Conservation (phyloP, 2,329 filamentous ascomycete species). For the Colletotrichum caudatum region DNA sequence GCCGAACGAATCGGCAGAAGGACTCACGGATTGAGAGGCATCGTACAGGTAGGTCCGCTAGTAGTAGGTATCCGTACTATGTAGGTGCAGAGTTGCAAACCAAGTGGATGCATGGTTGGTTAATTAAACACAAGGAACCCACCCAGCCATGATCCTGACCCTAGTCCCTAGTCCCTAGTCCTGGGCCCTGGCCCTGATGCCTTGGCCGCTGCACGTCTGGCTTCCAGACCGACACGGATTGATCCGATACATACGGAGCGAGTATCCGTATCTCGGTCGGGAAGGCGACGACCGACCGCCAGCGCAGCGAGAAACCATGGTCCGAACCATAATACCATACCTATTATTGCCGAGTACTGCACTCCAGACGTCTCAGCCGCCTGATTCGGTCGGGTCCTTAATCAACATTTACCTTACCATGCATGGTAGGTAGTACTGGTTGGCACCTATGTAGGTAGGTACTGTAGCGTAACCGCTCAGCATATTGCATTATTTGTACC, state of each 20-base stretch:
- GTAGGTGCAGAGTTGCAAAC: conserved; percentile 31
- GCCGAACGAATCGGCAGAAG: conserved; percentile 40
- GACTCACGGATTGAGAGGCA: neutral
- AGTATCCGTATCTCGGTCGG: conserved; percentile 6
- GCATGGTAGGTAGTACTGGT: no score
- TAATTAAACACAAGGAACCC: conserved; percentile 32
- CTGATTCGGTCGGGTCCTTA: neutral
- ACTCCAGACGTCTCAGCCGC: conserved; percentile 8
- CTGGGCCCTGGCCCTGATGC: neutral
- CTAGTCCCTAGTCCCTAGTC: no score
- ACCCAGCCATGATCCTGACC: conserved; percentile 14
- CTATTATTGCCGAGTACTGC: neutral
- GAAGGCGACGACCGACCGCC: neutral
- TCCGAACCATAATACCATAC: neutral
- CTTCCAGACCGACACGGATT: neutral
- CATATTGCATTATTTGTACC: no score
- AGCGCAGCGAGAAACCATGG: neutral
- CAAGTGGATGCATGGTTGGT: conserved; percentile 32
- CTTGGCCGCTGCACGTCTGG: conserved; percentile 4
- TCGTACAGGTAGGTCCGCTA: no score
- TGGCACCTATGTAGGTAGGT: no score
- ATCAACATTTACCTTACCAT: neutral
- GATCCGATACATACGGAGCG: neutral
- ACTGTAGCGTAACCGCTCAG: no score
- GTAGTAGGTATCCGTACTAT: neutral